Conservation (phyloP, 2,329 filamentous ascomycete genomes). For the Neonectria coccinea region DNA sequence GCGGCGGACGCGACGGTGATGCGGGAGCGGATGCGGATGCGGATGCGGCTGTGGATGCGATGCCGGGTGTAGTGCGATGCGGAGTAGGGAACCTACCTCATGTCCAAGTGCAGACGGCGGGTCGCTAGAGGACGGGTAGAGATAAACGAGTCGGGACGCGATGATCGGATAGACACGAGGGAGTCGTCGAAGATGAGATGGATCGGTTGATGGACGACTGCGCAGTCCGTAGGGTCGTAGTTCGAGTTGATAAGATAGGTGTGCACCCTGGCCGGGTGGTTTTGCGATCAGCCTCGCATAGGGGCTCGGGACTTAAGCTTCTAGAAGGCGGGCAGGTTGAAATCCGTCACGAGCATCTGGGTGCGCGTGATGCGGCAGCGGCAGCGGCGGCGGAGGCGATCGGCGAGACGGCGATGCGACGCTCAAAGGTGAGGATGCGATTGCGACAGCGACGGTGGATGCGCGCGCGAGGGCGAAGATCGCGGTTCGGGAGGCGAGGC, state of each 20-base stretch:
- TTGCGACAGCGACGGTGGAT: slow-evolving; percentile 15
- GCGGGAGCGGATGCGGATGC: slow-evolving; percentile 37
- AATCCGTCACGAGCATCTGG: slow-evolving; percentile 19
- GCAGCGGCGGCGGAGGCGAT: slow-evolving; percentile 3
- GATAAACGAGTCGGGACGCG: slow-evolving; percentile 19
- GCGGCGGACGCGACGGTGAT: slow-evolving; percentile 23
- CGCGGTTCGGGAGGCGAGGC: slow-evolving; percentile 9
- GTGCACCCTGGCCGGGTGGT: slow-evolving; percentile 42
- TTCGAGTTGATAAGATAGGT: slow-evolving; percentile 34
- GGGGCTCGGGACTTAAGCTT: slow-evolving; percentile 40
- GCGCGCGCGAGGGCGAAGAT: slow-evolving; percentile 12
- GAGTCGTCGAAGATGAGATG: slow-evolving; percentile 19
- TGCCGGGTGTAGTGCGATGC: slow-evolving; percentile 27
- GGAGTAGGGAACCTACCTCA: slow-evolving; percentile 29
- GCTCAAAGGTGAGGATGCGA: not conserved
- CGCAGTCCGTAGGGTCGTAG: slow-evolving; percentile 15
- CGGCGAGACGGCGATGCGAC: slow-evolving; percentile 8
- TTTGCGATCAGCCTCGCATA: slow-evolving; percentile 48
- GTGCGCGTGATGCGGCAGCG: slow-evolving; percentile 32
- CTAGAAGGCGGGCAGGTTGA: slow-evolving; percentile 42
- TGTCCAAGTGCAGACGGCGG: slow-evolving; percentile 17
- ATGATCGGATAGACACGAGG: slow-evolving; percentile 10
- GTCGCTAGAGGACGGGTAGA: slow-evolving; percentile 22
- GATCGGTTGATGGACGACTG: slow-evolving; percentile 19
- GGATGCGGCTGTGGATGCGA: slow-evolving; percentile 31